phyloP scores from a whole-genome alignment of 164 flowering plant species.

The Annona cherimola region DNA sequence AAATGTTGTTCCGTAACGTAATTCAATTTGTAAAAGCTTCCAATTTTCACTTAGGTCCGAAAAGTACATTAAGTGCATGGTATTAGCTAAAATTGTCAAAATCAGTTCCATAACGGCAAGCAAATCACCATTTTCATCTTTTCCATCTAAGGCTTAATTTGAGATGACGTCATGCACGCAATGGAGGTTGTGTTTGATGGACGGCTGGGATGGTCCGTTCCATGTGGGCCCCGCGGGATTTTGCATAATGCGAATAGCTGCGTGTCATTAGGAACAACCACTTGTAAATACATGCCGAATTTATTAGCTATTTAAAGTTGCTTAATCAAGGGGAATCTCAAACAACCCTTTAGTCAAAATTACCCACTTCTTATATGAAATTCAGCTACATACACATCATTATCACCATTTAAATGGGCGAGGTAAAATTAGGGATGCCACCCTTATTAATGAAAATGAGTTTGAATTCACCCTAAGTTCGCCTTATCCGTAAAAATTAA shows the following conservation, averaged over 20 bases:
- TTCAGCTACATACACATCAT: background rate
- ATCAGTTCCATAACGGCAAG: constrained; percentile 6
- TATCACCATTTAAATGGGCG: background rate
- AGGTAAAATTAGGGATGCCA: too few species aligned
- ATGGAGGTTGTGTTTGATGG: too few species aligned
- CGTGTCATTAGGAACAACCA: too few species aligned
- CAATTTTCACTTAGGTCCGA: background rate
- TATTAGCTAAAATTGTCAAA: too few species aligned
- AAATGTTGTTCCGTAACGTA: background rate
- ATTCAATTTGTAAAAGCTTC: background rate
- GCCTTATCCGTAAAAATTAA: too few species aligned
- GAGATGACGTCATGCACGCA: too few species aligned
- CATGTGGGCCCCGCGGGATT: too few species aligned
- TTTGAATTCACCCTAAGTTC: too few species aligned
- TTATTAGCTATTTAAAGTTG: background rate
- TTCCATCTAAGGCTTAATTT: background rate
- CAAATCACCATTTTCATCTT: background rate
- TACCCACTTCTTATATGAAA: background rate
- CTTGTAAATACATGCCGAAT: background rate
- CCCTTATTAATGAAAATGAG: too few species aligned
- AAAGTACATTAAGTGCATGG: too few species aligned
- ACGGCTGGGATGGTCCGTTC: too few species aligned
- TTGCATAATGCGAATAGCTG: too few species aligned
- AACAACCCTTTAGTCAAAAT: background rate
- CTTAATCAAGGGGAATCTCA: background rate